Evolutionary conservation across 2,329 filamentous ascomycete genomes (phyloP).

Genomic region (Colletotrichum tofieldiae): DNA sequence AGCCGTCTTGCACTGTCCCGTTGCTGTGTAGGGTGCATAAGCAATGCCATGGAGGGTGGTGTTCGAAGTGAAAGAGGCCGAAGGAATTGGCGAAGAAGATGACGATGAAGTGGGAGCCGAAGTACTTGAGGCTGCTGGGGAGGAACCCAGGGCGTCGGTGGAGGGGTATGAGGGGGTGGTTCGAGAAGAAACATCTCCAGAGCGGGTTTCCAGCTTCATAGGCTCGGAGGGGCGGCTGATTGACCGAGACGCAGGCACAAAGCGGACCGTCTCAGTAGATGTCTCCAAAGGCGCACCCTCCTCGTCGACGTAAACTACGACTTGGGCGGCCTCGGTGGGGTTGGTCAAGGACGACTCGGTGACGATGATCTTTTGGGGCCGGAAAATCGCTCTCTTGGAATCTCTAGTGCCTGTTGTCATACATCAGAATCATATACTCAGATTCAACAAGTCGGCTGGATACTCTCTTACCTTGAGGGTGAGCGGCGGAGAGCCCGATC

Average conservation of each 20-base stretch:
- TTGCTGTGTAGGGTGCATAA: constrained; percentile 65
- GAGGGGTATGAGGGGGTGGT: neutral
- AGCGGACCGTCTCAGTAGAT: constrained; percentile 55
- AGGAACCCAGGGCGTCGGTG: neutral
- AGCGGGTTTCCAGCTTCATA: constrained; percentile 22
- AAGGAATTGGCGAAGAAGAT: neutral
- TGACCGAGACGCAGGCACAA: constrained; percentile 46
- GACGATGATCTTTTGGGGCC: constrained; percentile 50
- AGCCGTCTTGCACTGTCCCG: constrained; percentile 77
- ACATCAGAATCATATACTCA: constrained; percentile 4
- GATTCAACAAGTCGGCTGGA: neutral
- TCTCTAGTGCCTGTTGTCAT: constrained; percentile 31
- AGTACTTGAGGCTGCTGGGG: neutral
- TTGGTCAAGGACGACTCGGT: constrained; percentile 55
- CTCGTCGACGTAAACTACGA: constrained; percentile 74
- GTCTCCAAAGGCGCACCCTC: constrained; percentile 67
- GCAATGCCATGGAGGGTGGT: constrained; percentile 58
- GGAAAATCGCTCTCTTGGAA: neutral
- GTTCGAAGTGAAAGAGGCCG: constrained; percentile 1
- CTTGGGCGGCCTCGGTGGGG: constrained; percentile 61
- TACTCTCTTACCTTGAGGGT: constrained; percentile 26
- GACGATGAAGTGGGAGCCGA: neutral
- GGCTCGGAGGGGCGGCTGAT: neutral
- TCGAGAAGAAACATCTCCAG: constrained; percentile 4
- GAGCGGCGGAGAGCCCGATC: constrained; percentile 31